Base-by-base conservation (phyloP, 2,329 filamentous ascomycete genomes). In the Fusarium musae region DNA sequence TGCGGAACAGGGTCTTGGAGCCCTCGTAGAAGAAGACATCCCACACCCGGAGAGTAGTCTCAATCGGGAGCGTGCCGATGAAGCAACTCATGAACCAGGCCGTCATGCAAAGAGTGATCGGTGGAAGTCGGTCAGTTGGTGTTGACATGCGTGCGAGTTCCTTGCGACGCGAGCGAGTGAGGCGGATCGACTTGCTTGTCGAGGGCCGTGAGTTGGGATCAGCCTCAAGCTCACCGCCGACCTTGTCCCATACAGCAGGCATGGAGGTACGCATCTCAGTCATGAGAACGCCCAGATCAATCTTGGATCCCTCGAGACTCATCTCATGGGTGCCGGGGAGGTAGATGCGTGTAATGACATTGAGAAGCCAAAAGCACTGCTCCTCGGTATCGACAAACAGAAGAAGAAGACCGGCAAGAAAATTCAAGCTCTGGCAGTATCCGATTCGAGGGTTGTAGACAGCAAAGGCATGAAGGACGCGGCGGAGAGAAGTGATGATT, bases 21-120 rank as follows among this genome's bases (percentile, higher is more conserved):
- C 96, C 96, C 82, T 98, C 96, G 82, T 97, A 97, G 81, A 98
- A 97, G 79, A 98, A 95, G 3, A 94, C 90, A 77, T 98, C 96
- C 96, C 96, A 98, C 3, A 98, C 94, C 12, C 96, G 92, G 23
- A 98, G 88, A 0, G 95, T 96, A 23, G 93, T 94, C 83, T 98
- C 96, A 70, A 97, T 95, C 4, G 96, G 96, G 23, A 98, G 85
- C 1, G 94, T 97, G 59, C 95, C 95, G 69, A 98, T 96, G 81
- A 96, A 98, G 77, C 96, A 93, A 54, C 93, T 97, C 96, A 98
- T 98, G 82, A 98, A 97, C 96, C 96, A 98, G 8, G 95, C 93
- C 15, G 95, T 97, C 82, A 96, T 94, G 75, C 95, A 97, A 9
- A 98, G 88, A 1, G 94, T 96, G 74, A 98, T 96, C 17, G 96